Evolutionary conservation across 2,329 filamentous ascomycete species (phyloP).

Genomic region (Colletotrichum sp.): DNA sequence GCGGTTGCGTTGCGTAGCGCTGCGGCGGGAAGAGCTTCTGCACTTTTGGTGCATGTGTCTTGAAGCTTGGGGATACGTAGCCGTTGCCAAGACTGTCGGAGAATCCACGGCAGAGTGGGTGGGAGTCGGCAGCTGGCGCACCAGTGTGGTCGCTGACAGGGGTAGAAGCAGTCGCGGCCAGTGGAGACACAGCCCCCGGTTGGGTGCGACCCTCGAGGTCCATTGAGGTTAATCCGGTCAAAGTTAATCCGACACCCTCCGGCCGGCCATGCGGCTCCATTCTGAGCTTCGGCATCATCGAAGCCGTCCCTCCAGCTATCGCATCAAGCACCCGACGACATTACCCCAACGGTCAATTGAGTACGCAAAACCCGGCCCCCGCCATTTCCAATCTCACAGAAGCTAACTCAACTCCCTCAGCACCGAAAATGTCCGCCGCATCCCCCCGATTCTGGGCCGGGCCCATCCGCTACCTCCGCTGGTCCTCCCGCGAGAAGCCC

Average conservation of each 20-base stretch:
- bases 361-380: constrained; percentile 21
- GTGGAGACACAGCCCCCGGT: neutral
- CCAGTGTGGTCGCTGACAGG: neutral
- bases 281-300: constrained; percentile 14
- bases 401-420: neutral
- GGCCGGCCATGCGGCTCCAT: neutral
- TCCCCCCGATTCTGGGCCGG: constrained; percentile 82
- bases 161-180: neutral
- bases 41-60: constrained; percentile 23
- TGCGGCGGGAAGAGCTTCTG: constrained; percentile 16
- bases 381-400: neutral
- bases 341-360: constrained; percentile 37
- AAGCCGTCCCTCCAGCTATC: neutral
- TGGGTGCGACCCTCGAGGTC: neutral
- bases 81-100: constrained; percentile 20
- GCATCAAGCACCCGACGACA: constrained; percentile 17
- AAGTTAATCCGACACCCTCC: neutral
- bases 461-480: constrained; percentile 84
- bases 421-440: constrained; percentile 58
- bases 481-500: constrained; percentile 86
- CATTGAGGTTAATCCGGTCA: neutral
- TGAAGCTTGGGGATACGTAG: constrained; percentile 28
- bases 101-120: constrained; percentile 4
- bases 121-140: neutral
- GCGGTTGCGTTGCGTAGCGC: constrained; percentile 18